Percentiles rank a stretch among this genome's conserved stretches.
These are phyloP conservation scores for Fistulifera pelliculosa DNA, from an alignment of 108 stramenopile genomes.

Conservation along the genomic window DNA sequence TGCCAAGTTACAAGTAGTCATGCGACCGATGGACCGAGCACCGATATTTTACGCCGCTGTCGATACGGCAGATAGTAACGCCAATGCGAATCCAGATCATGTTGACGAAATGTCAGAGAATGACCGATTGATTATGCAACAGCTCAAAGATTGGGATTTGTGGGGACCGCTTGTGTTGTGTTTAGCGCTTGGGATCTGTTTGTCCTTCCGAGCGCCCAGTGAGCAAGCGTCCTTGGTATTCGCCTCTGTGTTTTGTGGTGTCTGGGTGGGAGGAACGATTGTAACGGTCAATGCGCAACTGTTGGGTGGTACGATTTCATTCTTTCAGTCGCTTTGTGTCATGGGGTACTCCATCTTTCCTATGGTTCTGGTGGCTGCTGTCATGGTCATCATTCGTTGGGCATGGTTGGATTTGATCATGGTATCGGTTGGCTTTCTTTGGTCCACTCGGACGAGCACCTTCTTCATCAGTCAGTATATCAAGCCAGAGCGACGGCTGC, in stretches of 20 bases:
- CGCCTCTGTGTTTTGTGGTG: slow-evolving; percentile 91
- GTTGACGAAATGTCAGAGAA: slow-evolving; percentile 39
- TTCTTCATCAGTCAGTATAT: slow-evolving; percentile 94
- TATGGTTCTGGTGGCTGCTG: slow-evolving; percentile 73
- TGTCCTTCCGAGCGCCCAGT: slow-evolving; percentile 79
- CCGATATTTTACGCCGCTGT: slow-evolving; percentile 12
- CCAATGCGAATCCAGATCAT: neutral
- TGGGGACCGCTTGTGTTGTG: slow-evolving; percentile 99
- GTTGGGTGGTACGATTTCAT: slow-evolving; percentile 86
- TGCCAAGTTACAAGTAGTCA: slow-evolving; percentile 87
- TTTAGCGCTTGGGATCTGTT: slow-evolving; percentile 70
- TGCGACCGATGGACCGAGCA: slow-evolving; percentile 81
- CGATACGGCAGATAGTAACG: neutral
- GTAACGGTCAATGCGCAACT: slow-evolving; percentile 97
- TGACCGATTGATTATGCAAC: slow-evolving; percentile 82
- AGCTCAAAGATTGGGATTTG: slow-evolving; percentile 96
- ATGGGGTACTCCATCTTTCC: slow-evolving; percentile 98
- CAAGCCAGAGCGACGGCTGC: slow-evolving; percentile 56
- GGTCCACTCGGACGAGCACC: slow-evolving; percentile 89
- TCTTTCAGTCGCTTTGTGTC: slow-evolving; percentile 97
- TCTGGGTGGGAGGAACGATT: slow-evolving; percentile 90
- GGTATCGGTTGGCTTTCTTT: slow-evolving; percentile 79
- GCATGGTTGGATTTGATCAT: slow-evolving; percentile 60
- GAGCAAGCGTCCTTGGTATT: slow-evolving; percentile 84
- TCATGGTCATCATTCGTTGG: slow-evolving; percentile 61